Conservation (phyloP, 2,329 filamentous ascomycete species). For the Colletotrichum australisinense region DNA sequence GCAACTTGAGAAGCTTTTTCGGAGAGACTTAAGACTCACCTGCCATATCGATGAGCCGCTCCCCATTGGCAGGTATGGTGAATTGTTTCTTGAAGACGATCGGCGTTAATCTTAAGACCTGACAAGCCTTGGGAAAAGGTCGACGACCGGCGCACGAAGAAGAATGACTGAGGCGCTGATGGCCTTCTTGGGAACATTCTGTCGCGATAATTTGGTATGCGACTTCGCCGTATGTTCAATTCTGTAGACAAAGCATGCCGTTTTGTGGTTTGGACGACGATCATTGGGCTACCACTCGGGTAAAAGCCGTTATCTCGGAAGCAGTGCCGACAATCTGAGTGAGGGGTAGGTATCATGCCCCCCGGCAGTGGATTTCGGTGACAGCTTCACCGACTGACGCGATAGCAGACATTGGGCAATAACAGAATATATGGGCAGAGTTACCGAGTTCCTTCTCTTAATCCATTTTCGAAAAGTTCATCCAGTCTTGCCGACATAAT, state of each 20-base stretch:
- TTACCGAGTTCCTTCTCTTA: no score
- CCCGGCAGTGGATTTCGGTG: not conserved
- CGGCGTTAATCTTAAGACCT: slow-evolving; percentile 42
- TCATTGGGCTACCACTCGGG: not conserved
- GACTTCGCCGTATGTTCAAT: not conserved
- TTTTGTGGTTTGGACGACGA: not conserved
- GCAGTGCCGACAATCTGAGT: not conserved
- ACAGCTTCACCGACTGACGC: not conserved
- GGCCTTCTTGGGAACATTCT: not conserved
- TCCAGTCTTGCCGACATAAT: no score
- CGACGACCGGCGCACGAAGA: not conserved
- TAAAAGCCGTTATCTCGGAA: not conserved
- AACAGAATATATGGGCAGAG: not conserved
- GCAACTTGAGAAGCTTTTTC: not conserved
- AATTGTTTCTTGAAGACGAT: slow-evolving; percentile 43
- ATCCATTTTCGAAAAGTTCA: no score
- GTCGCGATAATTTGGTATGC: not conserved
- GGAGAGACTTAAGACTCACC: slow-evolving; percentile 39
- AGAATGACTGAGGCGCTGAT: not conserved
- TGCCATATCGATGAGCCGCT: slow-evolving; percentile 42
- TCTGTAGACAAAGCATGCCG: not conserved
- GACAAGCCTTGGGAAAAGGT: slow-evolving; percentile 9
- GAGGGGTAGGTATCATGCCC: not conserved
- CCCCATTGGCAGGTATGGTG: slow-evolving; percentile 49
- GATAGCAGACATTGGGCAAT: not conserved